Evolutionary conservation across 2,329 filamentous ascomycete genomes (phyloP).

Genomic region (Emergomyces orientalis): DNA sequence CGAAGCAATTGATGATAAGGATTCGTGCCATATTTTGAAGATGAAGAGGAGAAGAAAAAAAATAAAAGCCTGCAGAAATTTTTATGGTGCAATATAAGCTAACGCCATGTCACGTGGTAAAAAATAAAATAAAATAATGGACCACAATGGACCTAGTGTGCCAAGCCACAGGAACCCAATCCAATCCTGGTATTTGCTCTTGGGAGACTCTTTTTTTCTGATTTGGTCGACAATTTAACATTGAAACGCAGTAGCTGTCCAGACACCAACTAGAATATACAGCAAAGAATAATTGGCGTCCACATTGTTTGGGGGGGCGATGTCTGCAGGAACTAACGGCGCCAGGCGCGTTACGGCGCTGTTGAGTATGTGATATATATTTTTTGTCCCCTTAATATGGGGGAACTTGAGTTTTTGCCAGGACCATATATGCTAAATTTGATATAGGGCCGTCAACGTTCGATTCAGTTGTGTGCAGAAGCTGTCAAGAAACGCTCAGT

Average conservation of each 20-base stretch:
- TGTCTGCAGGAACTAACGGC: conserved; percentile 36
- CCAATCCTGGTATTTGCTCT: not conserved
- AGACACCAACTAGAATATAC: not conserved
- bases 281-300: conserved; percentile 5
- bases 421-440: not conserved
- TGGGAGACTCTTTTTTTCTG: conserved; percentile 8
- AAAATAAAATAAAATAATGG: too few species aligned
- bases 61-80: conserved; percentile 23
- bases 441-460: conserved; percentile 21
- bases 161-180: conserved; percentile 9
- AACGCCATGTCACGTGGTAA: conserved; percentile 19
- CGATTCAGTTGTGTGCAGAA: conserved; percentile 36
- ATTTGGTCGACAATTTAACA: not conserved
- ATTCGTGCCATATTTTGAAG: conserved; percentile 55
- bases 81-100: not conserved
- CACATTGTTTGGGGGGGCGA: conserved; percentile 19
- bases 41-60: conserved; percentile 29
- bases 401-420: not conserved
- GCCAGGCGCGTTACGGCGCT: conserved; percentile 32
- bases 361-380: conserved; percentile 27
- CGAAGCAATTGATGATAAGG: conserved; percentile 90
- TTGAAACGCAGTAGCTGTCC: not conserved
- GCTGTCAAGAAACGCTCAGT: conserved; percentile 34
- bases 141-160: conserved; percentile 20
- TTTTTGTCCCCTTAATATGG: too few species aligned